A percentile compares a stretch with the other conserved stretches of the same genome.
Evolutionary conservation across 1,284 basidiomycete genomes (phyloP).

Genomic region (Marasmius tenuissimus): DNA sequence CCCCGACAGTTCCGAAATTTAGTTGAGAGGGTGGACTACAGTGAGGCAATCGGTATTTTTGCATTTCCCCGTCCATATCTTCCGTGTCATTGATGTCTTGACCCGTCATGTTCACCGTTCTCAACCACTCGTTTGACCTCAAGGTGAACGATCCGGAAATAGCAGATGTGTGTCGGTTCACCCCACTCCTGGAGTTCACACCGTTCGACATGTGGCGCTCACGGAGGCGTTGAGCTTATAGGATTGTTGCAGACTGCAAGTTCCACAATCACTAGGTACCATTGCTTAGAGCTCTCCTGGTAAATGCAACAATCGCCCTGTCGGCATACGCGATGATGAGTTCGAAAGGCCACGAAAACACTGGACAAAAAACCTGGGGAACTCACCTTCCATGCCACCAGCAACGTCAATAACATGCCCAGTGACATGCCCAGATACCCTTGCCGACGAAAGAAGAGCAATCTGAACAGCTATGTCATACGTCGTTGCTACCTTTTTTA

Average conservation of each 20-base stretch:
- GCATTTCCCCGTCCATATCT: too few relatives aligned
- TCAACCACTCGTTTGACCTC: too few relatives aligned
- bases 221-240: not conserved
- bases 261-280: not conserved
- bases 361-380: not conserved
- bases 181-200: too few relatives aligned
- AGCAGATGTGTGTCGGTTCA: too few relatives aligned
- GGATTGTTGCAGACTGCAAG: not conserved
- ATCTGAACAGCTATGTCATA: slow-evolving; percentile 68
- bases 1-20: too few relatives aligned
- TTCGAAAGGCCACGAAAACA: not conserved
- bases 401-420: slow-evolving; percentile 72
- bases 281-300: too few relatives aligned
- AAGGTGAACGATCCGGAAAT: too few relatives aligned
- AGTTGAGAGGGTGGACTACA: too few relatives aligned
- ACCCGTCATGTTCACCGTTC: too few relatives aligned
- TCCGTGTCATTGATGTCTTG: too few relatives aligned
- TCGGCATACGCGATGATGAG: not conserved
- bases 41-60: too few relatives aligned
- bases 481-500: slow-evolving; percentile 68
- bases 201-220: too few relatives aligned
- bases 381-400: slow-evolving; percentile 74
- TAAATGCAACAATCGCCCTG: not conserved
- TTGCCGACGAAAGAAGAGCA: slow-evolving; percentile 57
- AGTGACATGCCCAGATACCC: slow-evolving; percentile 68